Base-by-base conservation (phyloP, 345 rosid species). In the Fremontodendron californicum region DNA sequence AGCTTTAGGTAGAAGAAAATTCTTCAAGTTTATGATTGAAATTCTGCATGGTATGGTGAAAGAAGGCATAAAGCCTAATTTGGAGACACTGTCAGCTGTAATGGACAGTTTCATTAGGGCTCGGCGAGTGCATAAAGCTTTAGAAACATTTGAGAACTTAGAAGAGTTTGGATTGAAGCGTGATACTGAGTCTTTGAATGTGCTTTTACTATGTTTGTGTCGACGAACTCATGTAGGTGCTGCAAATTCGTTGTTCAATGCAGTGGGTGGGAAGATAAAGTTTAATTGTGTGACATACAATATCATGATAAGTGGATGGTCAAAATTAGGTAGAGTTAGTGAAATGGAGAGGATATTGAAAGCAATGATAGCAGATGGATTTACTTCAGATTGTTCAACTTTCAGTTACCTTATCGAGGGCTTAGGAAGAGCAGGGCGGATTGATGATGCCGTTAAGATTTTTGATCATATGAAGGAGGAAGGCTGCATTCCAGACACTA, bases 1-100 rank as follows among this genome's bases (percentile, higher is more conserved):
- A 85, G 98, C 96, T 1, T 42, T 95, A 2, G 97, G 98, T 25
- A 91, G 94, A 79, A 89, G 93, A 60, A 93, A 90, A 54, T 92
- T 83, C 54, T 83, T 90, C 72, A 81, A 84, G 55, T 85, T 21
- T 52, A 81, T 93, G 92, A 79, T 78, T 68, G 76, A 85, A 76
- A 27, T 85, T 67, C 67, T 95, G 81, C 62, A 9, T 18, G 89
- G 69, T 27, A 87, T 90, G 94, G 78, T 23, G 16, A 63, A 45
- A 21, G 69, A 84, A 65, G 87, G 86, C 16, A 74, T 86, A 42
- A 64, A 29, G 0, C 81, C 80, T 46, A 81, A 85, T 84, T 65
- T 88, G n/a, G 81, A 84, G 81, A 90, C 92, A 0, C 75, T 93
- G 43, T 82, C 81, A 2, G 85, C 88, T 75, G 90, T 86, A 0